Base-by-base conservation (phyloP, 2,329 filamentous ascomycete genomes). In the Talaromyces sp. region DNA sequence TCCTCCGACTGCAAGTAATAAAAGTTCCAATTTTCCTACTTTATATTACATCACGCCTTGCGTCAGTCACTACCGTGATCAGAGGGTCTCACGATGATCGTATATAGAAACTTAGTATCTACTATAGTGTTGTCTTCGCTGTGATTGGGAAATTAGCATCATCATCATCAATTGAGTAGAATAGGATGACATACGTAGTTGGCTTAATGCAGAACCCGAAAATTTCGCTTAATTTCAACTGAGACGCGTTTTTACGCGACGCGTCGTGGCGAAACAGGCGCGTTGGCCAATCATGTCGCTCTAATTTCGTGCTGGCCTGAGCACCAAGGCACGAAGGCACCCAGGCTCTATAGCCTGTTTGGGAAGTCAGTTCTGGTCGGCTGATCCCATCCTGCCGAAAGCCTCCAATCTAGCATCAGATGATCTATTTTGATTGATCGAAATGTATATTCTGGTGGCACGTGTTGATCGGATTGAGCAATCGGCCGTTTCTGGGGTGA, bases 11-110 rank as follows among this genome's bases (percentile, higher is more conserved):
- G 64, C 64, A 63, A 47, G 59, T 31, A 52, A 62, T 61, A 16
- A 60, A 64, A 60, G 54, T 35, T 64, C 63, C 61, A 59, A 64
- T 60, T 27, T 64, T 64, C 62, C 62, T 58, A 47, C 35, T 39
- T n/a, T 35, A 3, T 39, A 22, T 24, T 8, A 16, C n/a, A 7
- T 16, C 52, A 41, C 41, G 59, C 60, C 60, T 63, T 66, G 64
- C 64, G 63, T 65, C 58, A 50, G 49, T 27, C 14, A 11, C 35
- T 31, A 35, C 50, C 50, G 31, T 3, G 14, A 52, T 33, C 27
- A 52, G 49, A 52, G 49, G 24, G 27, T 33, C 49, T n/a, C 5
- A 11, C 49, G 3, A 52, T 52, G 24, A 10, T 19, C 27, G 49
- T 8, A 52, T 33, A 27, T 50, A 31, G 22, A 22, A 6, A 27